Percentiles rank a stretch among this genome's conserved stretches.
Evolutionary conservation across 306 rosid species (phyloP).

Genomic region (Citrullus mucosospermus): DNA sequence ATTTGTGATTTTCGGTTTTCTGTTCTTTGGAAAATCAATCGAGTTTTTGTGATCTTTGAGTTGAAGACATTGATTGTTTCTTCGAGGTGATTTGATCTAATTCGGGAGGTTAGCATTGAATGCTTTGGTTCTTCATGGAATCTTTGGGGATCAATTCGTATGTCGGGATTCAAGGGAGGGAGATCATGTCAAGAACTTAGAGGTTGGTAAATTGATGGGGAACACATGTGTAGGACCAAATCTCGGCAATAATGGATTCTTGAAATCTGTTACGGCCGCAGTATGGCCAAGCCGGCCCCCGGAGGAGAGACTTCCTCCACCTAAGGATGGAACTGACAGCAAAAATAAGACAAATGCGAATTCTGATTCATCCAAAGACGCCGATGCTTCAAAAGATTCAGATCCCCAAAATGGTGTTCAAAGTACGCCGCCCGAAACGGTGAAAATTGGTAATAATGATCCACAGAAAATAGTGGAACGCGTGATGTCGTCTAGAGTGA

Average conservation of each 20-base stretch:
- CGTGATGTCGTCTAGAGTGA: constrained; percentile 8
- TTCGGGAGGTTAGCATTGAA: neutral
- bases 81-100: constrained; percentile 21
- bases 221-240: constrained; percentile 85
- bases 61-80: constrained; percentile 1
- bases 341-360: constrained; percentile 2
- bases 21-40: neutral
- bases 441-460: constrained; percentile 24
- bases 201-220: constrained; percentile 50
- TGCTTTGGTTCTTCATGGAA: constrained; percentile 19
- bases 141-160: constrained; percentile 14
- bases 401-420: constrained; percentile 27
- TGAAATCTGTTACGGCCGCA: constrained; percentile 60
- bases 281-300: constrained; percentile 56
- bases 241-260: constrained; percentile 42
- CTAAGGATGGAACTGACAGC: constrained; percentile 20
- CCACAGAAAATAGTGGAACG: constrained; percentile 21
- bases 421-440: constrained; percentile 50
- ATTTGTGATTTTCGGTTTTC: neutral
- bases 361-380: constrained; percentile 14
- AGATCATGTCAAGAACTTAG: constrained; percentile 17
- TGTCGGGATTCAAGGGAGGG: constrained; percentile 17
- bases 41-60: neutral
- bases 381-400: neutral
- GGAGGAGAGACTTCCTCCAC: constrained; percentile 48